Evolutionary conservation across 1,139 yeast species (phyloP), one percentile per base, ranked within the genome.

Genomic region (Saccharomycopsis crataegensis): DNA sequence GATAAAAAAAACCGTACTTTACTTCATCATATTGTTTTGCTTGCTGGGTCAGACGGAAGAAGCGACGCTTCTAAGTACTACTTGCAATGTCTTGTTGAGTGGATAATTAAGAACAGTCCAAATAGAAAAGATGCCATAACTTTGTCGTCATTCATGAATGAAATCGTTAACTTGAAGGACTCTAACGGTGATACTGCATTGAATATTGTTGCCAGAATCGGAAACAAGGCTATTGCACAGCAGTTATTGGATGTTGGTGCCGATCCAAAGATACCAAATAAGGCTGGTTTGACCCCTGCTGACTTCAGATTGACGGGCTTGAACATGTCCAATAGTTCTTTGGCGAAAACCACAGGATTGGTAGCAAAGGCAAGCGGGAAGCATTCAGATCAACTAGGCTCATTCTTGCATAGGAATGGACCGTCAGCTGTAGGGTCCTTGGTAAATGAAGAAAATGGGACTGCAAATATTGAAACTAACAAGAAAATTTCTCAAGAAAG

Each of bases 191-290:
- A 91, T 64, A 89, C 96, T 0, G 82, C 93, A 53, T 73, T 93
- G 56, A 96, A 91, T 66, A 80, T 90, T 57, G 97, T 98, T 0
- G 94, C 96, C 0, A 83, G 96, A 63, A 78, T 84, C 51, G 97
- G 96, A 36, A 84, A 86, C 62, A 81, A 79, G 60, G 83, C 91
- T 69, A 82, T 93, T 58, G 86, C 89, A 22, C 89, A 86, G 57
- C 82, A 89, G 53, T 74, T 93, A 53, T 66, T 93, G 31, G 95
- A 86, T 60, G 82, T 93, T 48, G 93, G 94, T 37, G 98, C 98
- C 1, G 94, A 90, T 64, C 80, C 88, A 2, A 75, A 76, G 43
- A 73, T 88, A 47, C 78, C 90, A 4, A 94, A 93, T 65, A 84
- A 87, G 52, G 85, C 91, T 7, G 96, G 96, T 0, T 76, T 90